Base-by-base conservation (phyloP, 2,329 filamentous ascomycete genomes). In the Verticillium dahliae region DNA sequence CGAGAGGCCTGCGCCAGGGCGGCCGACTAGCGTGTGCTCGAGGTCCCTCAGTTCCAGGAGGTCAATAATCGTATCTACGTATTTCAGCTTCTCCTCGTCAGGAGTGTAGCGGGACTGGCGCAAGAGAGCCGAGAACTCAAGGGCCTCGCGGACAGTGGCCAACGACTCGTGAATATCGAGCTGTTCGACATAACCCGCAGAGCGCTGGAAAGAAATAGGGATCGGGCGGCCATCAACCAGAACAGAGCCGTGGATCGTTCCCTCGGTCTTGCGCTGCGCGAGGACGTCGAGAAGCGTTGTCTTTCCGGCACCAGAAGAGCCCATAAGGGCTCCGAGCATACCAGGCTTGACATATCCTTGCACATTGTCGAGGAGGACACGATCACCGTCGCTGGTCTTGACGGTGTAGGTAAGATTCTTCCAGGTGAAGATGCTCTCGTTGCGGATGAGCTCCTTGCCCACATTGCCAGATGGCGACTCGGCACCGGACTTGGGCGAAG, bases 261-360 rank as follows among this genome's bases (percentile, higher is more conserved):
- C 62, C 6, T 22, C 52, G 18, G 58, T 59, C 66, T 89, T 86
- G 10, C 87, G 81, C 67, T 89, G 86, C 1, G 86, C 84, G 1
- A 90, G 75, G 0, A 87, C 89, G 71, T 90, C 89, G 14, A 90
- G 78, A 1, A 90, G 72, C 1, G 62, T 63, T 11, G 60, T 62
- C 45, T 63, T 63, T 11, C 62, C 73, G 3, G 73, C 73, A 7
- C 73, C 73, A 0, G 73, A 73, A 1, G 72, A 71, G 33, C 73
- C 87, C 87, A 90, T 90, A 31, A 80, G 61, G 3, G 61, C 86
- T 33, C 85, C 89, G 57, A 88, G 73, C 50, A 85, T 88, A 60
- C 87, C 87, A 11, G 87, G 87, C 71, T 89, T 88, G 64, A 89
- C 85, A 83, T 85, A 90, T 15, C 88, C 88, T 67, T 89, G 84